phyloP scores from a whole-genome alignment of 352 stramenopile species.

The Phytophthora capsici region DNA sequence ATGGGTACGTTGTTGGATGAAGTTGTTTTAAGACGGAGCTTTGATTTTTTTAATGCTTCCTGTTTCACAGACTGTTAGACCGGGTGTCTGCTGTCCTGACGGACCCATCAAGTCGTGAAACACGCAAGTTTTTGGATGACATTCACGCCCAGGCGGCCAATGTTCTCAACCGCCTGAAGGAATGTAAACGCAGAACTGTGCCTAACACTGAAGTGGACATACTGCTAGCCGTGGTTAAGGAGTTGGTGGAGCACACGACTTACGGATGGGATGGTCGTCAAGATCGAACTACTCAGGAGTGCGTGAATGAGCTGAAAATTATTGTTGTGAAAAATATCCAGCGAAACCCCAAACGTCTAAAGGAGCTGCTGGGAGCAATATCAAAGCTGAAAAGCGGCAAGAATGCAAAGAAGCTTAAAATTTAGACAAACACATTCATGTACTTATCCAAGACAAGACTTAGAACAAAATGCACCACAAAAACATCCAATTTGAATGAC shows the following conservation, averaged over 20 bases:
- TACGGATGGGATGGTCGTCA: constrained; percentile 8
- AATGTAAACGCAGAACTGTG: not conserved
- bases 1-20: constrained; percentile 9
- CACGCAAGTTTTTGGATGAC: not conserved
- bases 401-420: no score
- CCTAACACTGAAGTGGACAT: not conserved
- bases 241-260: constrained; percentile 2
- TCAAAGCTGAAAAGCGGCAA: constrained; percentile 8
- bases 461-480: no score
- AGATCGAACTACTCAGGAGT: constrained; percentile 1
- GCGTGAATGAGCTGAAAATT: constrained; percentile 14
- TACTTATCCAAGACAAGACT: no score
- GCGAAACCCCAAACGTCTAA: not conserved
- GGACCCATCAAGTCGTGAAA: constrained; percentile 3
- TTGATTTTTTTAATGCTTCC: no score
- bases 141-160: not conserved
- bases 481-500: no score
- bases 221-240: not conserved
- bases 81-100: constrained; percentile 7
- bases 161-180: not conserved
- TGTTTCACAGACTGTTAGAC: constrained; percentile 1
- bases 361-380: not conserved
- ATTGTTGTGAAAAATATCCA: not conserved
- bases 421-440: no score
- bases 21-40: no score